Percentiles rank a stretch among this genome's conserved stretches.
Evolutionary conservation across 1,284 basidiomycete species (phyloP).

Genomic region (Flammula alnicola): DNA sequence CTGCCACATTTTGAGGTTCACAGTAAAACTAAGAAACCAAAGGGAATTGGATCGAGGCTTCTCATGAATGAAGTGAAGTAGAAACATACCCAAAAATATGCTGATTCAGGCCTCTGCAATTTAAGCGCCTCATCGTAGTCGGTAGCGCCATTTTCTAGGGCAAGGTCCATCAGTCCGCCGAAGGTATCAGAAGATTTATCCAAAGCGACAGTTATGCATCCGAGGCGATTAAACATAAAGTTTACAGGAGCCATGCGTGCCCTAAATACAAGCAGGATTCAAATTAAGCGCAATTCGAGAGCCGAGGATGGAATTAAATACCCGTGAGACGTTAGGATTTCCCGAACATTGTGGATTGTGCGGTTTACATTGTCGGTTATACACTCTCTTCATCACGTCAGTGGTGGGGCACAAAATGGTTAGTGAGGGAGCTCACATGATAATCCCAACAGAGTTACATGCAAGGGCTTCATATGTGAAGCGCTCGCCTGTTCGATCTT

Average conservation of each 20-base stretch:
- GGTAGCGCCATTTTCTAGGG: slow-evolving; percentile 54
- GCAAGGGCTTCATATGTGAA: slow-evolving; percentile 78
- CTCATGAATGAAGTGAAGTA: not conserved
- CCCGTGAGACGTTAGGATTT: slow-evolving; percentile 64
- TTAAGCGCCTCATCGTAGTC: slow-evolving; percentile 51
- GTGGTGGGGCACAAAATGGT: not conserved
- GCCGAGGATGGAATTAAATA: slow-evolving; percentile 31
- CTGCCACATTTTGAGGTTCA: slow-evolving; percentile 49
- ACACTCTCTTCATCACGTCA: slow-evolving; percentile 63
- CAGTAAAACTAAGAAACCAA: slow-evolving; percentile 56
- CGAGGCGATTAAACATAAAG: slow-evolving; percentile 78
- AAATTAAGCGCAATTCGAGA: not conserved
- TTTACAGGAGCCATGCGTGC: slow-evolving; percentile 74
- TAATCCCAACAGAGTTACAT: slow-evolving; percentile 69
- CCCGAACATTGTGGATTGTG: slow-evolving; percentile 67
- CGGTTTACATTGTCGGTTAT: slow-evolving; percentile 76
- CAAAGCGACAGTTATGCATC: slow-evolving; percentile 62
- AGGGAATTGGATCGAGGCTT: not conserved
- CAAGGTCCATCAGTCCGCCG: slow-evolving; percentile 56
- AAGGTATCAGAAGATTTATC: slow-evolving; percentile 45
- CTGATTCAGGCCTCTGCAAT: slow-evolving; percentile 29
- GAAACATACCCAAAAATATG: slow-evolving; percentile 26
- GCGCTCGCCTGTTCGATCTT: slow-evolving; percentile 53
- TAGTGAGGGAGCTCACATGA: slow-evolving; percentile 62
- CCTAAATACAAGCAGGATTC: slow-evolving; percentile 38